These are phyloP conservation scores for Tripterygium wilfordii DNA, from an alignment of 177 flowering plant species.

Conservation along the genomic window DNA sequence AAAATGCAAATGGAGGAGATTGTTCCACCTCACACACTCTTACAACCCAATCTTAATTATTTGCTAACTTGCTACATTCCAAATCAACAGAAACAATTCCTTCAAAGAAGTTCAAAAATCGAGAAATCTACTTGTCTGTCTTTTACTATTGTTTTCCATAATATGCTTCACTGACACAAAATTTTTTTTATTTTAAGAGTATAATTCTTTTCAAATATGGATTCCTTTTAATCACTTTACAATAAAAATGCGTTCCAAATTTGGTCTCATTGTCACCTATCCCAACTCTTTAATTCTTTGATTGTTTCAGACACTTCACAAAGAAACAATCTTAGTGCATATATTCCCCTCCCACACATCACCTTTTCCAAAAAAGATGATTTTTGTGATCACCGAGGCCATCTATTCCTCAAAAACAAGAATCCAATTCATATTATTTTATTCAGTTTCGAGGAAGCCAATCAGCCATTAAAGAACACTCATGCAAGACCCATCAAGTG, in stretches of 20 bases:
- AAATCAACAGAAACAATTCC: neutral
- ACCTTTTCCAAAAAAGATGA: constrained; percentile 28
- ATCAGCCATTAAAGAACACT: neutral
- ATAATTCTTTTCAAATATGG: constrained; percentile 22
- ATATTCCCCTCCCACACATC: constrained; percentile 49
- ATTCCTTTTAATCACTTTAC: constrained; percentile 31
- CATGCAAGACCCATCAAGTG: constrained; percentile 12
- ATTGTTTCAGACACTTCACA: constrained; percentile 23
- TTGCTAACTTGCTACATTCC: no score
- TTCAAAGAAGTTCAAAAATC: constrained; percentile 3
- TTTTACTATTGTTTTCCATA: constrained; percentile 1
- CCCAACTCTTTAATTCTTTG: constrained; percentile 14
- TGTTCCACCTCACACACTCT: no score
- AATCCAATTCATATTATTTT: constrained; percentile 23
- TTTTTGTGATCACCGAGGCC: constrained; percentile 17
- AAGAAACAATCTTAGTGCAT: constrained; percentile 27
- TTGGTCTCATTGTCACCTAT: constrained; percentile 11
- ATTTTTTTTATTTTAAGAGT: constrained; percentile 1
- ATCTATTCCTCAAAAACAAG: constrained; percentile 13
- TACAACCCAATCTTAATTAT: no score
- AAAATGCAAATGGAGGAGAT: no score
- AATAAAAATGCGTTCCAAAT: constrained; percentile 20
- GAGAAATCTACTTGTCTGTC: constrained; percentile 10
- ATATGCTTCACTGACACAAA: constrained; percentile 17
- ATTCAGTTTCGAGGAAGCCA: neutral